phyloP scores from a whole-genome alignment of 2,329 filamentous ascomycete genomes.

The Orbilia oligospora region DNA sequence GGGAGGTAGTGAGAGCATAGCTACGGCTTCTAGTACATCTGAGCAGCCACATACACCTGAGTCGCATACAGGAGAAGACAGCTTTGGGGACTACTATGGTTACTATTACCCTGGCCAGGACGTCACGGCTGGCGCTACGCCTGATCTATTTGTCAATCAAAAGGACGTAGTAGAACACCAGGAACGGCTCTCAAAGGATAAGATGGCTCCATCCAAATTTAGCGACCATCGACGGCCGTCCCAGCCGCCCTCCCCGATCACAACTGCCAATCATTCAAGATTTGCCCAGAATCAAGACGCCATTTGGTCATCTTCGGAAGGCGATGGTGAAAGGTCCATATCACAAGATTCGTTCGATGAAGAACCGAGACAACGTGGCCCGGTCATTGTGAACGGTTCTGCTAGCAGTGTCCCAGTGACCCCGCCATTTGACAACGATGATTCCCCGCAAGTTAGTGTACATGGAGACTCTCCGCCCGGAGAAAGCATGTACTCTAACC shows the following conservation, averaged over 20 bases:
- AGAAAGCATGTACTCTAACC: slow-evolving; percentile 35
- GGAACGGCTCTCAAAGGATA: slow-evolving; percentile 62
- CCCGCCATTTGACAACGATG: slow-evolving; percentile 50
- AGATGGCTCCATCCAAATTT: slow-evolving; percentile 62
- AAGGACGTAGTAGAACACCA: slow-evolving; percentile 63
- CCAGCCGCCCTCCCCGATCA: slow-evolving; percentile 60
- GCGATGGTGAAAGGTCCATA: slow-evolving; percentile 59
- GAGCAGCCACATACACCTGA: slow-evolving; percentile 56
- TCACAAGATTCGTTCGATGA: slow-evolving; percentile 62
- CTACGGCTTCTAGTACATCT: slow-evolving; percentile 54
- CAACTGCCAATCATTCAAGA: slow-evolving; percentile 43
- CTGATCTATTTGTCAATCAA: slow-evolving; percentile 63
- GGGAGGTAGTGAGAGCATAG: slow-evolving; percentile 50
- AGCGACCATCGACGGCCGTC: slow-evolving; percentile 61
- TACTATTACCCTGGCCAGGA: slow-evolving; percentile 62
- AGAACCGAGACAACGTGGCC: slow-evolving; percentile 64
- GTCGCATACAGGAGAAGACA: slow-evolving; percentile 39
- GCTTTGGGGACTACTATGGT: slow-evolving; percentile 51
- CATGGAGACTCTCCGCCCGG: slow-evolving; percentile 51
- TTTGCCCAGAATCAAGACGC: slow-evolving; percentile 61
- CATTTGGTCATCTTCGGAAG: slow-evolving; percentile 62
- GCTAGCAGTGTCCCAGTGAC: slow-evolving; percentile 58
- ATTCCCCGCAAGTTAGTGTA: slow-evolving; percentile 50
- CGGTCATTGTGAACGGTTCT: slow-evolving; percentile 68
- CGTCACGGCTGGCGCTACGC: slow-evolving; percentile 46